Base-by-base conservation (phyloP, 805 yeast species). In the Wickerhamiella lipophila region DNA sequence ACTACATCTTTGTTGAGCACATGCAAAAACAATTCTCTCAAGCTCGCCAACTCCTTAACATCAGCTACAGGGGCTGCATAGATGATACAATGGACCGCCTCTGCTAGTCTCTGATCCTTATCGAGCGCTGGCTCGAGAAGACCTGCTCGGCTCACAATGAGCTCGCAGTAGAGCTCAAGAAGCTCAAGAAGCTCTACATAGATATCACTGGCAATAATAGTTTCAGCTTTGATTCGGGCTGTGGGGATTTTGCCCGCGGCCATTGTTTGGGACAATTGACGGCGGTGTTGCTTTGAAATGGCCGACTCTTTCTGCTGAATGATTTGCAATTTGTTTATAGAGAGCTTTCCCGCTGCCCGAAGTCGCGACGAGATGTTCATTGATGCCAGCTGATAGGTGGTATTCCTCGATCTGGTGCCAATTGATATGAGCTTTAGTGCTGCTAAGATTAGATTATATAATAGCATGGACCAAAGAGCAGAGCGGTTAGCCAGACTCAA, bases 151-250 rank as follows among this genome's bases (percentile, higher is more conserved):
- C 95, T 95, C 43, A 82, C 71, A 18, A 84, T 62, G 3, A 86
- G 67, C 63, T 87, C 95, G 59, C 95, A 81, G 61, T 84, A 84
- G 16, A 87, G 67, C 63, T 87, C 95, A 42, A 86, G 64, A 42
- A 76, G 75, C 62, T 87, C 95, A 47, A 86, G 66, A 21, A 86
- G 67, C 64, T 86, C 95, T 19, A 83, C 75, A 58, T 79, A 76
- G 27, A 83, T 76, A 59, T 86, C 96, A 55, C 84, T 89, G 30
- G 88, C 72, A 27, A 87, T 83, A 50, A 86, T 76, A 56, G 83
- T 82, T 61, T 86, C 96, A 2, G 84, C 89, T 45, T 94, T 66
- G 50, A 85, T 85, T 49, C 74, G 74, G 9, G 95, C 95, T 56
- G 87, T 83, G 46, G 81, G 79, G 53, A 84, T 88, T 59, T 83